Conservation (phyloP, 768 basidiomycete species). For the Lanmaoa rubissima region DNA sequence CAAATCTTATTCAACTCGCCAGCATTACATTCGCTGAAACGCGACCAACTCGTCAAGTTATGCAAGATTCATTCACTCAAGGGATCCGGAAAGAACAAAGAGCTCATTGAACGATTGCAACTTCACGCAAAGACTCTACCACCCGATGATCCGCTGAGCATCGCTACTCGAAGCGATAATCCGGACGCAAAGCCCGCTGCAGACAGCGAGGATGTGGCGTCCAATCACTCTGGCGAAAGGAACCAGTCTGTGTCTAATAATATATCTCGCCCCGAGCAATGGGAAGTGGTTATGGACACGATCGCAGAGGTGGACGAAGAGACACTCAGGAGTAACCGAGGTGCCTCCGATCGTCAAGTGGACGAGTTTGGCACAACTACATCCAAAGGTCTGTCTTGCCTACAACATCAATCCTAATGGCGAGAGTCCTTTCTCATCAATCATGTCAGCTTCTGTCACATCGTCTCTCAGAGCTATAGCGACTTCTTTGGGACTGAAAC, state of each 20-base stretch:
- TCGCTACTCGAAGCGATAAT: slow-evolving; percentile 52
- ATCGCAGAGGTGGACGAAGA: slow-evolving; percentile 66
- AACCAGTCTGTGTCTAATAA: slow-evolving; percentile 10
- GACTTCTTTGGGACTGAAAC: slow-evolving; percentile 72
- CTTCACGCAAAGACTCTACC: slow-evolving; percentile 65
- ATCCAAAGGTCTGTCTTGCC: slow-evolving; percentile 54
- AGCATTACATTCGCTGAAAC: slow-evolving; percentile 78
- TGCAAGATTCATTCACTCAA: slow-evolving; percentile 84
- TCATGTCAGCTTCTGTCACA: slow-evolving; percentile 50
- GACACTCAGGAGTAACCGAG: slow-evolving; percentile 39
- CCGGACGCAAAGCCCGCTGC: slow-evolving; percentile 29
- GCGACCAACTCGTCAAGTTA: slow-evolving; percentile 79
- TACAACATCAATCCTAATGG: background rate
- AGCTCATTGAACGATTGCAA: slow-evolving; percentile 68
- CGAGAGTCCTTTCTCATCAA: slow-evolving; percentile 1
- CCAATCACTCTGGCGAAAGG: slow-evolving; percentile 21
- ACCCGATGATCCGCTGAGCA: slow-evolving; percentile 50
- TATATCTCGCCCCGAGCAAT: slow-evolving; percentile 66
- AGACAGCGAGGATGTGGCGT: slow-evolving; percentile 33
- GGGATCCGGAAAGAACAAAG: slow-evolving; percentile 75
- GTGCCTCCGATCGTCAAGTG: slow-evolving; percentile 37
- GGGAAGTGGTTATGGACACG: slow-evolving; percentile 86
- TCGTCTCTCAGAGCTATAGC: slow-evolving; percentile 78
- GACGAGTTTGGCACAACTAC: slow-evolving; percentile 73
- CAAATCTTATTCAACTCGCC: slow-evolving; percentile 84